phyloP scores from a whole-genome alignment of 352 stramenopile genomes.

The Globisporangium yorkense region DNA sequence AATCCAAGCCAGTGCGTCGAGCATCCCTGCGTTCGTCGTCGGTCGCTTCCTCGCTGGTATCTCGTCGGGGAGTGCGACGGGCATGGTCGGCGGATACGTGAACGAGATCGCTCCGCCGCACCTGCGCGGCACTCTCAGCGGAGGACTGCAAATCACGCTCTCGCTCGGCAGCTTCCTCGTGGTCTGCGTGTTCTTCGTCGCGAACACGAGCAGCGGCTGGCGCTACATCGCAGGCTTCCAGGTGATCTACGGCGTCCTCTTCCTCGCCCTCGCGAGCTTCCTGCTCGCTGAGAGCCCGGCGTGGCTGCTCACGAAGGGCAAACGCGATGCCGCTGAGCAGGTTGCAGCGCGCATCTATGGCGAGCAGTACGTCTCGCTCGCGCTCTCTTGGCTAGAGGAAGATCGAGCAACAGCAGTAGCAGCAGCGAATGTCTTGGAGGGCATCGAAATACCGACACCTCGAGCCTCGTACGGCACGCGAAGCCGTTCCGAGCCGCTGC shows the following conservation, averaged over 20 bases:
- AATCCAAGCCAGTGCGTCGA: conserved; percentile 20
- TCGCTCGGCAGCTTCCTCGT: conserved; percentile 39
- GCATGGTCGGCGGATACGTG: conserved; percentile 28
- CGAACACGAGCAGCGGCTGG: conserved; percentile 39
- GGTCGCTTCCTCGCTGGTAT: conserved; percentile 35
- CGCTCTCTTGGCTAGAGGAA: conserved; percentile 24
- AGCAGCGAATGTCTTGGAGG: background rate
- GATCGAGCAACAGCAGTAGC: background rate
- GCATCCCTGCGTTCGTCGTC: conserved; percentile 24
- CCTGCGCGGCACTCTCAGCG: conserved; percentile 23
- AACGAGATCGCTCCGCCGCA: conserved; percentile 40
- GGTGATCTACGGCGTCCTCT: conserved; percentile 21
- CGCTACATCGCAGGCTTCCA: conserved; percentile 31
- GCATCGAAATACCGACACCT: background rate
- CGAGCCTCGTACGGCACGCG: background rate
- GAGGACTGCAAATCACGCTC: conserved; percentile 39
- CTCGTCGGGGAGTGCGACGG: conserved; percentile 28
- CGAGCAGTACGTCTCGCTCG: conserved; percentile 20
- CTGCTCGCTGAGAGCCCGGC: conserved; percentile 31
- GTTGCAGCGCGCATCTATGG: conserved; percentile 26
- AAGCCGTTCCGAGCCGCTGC: background rate
- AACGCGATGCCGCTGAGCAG: conserved; percentile 20
- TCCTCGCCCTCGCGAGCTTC: conserved; percentile 17
- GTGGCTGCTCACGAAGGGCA: conserved; percentile 33
- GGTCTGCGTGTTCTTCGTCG: conserved; percentile 47